phyloP scores from a whole-genome alignment of 2,329 filamentous ascomycete genomes.

The Chaetomiaceae sp. region DNA sequence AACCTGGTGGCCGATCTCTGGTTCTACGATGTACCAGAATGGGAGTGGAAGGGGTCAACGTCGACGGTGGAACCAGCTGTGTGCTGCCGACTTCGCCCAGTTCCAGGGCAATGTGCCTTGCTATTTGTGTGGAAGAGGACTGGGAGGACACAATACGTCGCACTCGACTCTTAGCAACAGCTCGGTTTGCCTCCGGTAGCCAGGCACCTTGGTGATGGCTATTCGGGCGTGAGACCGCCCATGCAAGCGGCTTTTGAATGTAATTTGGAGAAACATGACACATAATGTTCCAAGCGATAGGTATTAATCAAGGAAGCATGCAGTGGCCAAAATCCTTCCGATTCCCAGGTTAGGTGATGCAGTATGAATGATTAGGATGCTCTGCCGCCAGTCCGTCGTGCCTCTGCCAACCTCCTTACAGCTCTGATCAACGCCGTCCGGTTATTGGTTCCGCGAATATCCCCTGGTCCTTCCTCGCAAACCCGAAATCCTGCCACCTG shows the following conservation, averaged over 20 bases:
- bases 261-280: conserved; percentile 2
- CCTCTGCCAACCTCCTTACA: conserved; percentile 8
- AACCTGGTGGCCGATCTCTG: no score
- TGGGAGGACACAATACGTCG: no score
- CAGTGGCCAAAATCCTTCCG: conserved; percentile 17
- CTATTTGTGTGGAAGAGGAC: no score
- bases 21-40: no score
- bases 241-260: no score
- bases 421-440: neutral
- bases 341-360: conserved; percentile 17
- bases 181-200: no score
- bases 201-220: neutral
- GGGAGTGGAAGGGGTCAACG: no score
- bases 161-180: no score
- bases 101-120: no score
- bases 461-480: neutral
- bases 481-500: neutral
- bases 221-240: no score
- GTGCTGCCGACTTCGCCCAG: no score
- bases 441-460: neutral
- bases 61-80: no score
- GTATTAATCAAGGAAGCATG: conserved; percentile 14
- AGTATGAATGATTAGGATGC: conserved; percentile 14
- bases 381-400: conserved; percentile 11
- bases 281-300: conserved; percentile 1